These are phyloP conservation scores for Penicillium sp. DNA, from an alignment of 2,329 filamentous ascomycete genomes.

Conservation along the genomic window DNA sequence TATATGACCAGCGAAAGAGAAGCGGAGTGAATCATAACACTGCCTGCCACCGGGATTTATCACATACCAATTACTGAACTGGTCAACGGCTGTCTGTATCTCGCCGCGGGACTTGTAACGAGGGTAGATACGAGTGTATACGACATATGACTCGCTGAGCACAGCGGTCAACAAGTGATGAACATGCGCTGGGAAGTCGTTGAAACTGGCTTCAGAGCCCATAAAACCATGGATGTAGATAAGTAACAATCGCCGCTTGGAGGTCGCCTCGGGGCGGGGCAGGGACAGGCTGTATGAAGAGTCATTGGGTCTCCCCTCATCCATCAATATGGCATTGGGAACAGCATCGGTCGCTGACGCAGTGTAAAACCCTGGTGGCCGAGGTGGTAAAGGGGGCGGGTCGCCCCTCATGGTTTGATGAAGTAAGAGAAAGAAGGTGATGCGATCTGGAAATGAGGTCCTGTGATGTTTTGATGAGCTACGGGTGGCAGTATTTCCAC, in stretches of 20 bases:
- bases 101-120: conserved; percentile 46
- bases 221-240: conserved; percentile 91
- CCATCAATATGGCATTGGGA: neutral
- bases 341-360: neutral
- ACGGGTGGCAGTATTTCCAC: neutral
- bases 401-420: neutral
- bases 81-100: conserved; percentile 69
- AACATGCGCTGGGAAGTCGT: conserved; percentile 83
- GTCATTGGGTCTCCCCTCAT: neutral
- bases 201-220: conserved; percentile 83
- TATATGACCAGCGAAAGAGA: neutral
- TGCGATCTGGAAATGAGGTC: neutral
- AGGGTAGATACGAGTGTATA: conserved; percentile 71
- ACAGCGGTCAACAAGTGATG: conserved; percentile 70
- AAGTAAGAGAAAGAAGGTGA: neutral
- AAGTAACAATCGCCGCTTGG: conserved; percentile 58
- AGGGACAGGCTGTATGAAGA: neutral
- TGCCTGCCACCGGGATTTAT: neutral
- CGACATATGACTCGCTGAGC: conserved; percentile 70
- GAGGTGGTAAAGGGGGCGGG: neutral
- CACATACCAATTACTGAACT: conserved; percentile 73
- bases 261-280: neutral
- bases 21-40: neutral
- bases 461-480: neutral
- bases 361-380: neutral